Evolutionary conservation across 2,329 filamentous ascomycete genomes (phyloP), one percentile per base, ranked within the genome.

Genomic region (Pseudocercospora vitis): DNA sequence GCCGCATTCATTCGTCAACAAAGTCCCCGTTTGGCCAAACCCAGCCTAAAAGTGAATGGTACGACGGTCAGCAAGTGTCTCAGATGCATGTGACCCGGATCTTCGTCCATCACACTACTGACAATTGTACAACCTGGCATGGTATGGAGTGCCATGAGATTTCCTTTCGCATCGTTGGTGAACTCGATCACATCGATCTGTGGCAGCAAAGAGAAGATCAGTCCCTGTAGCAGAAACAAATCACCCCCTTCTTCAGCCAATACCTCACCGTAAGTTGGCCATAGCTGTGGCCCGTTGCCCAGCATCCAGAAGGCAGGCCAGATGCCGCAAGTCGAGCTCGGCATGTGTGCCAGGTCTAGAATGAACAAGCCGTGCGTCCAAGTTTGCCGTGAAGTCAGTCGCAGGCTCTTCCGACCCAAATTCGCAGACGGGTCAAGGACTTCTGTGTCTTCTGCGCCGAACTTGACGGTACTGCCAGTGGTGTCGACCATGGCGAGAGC

Each of bases 341-440:
- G 86, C 85, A 91, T 90, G 61, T 91, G 87, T n/a, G 76, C 75
- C 48, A 90, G 80, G 67, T 91, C 87, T 14, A 86, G 77, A 48
- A 91, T 83, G 63, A 90, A 83, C 7, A 90, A 78, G 0, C 85
- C 87, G 61, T 84, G 78, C 21, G 77, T 81, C 68, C 83, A 91
- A 4, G 75, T 70, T 48, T 81, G 76, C 50, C 81, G 84, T 69
- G 84, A 87, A 44, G 82, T 81, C 7, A 95, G 72, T 14, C 89
- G 85, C 26, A 90, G 82, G 23, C 87, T 90, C 48, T 77, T 74
- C 33, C 89, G 87, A 21, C 89, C 88, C 7, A 66, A 53, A 19
- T 62, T 69, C 16, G 63, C 65, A 33, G 67, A 66, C 3, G 70
- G 65, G 28, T 70, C 67, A 21, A 72, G 61, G 24, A 65, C 50